phyloP scores from a whole-genome alignment of 2,329 filamentous ascomycete species.

The Sporothrix schenckii region DNA sequence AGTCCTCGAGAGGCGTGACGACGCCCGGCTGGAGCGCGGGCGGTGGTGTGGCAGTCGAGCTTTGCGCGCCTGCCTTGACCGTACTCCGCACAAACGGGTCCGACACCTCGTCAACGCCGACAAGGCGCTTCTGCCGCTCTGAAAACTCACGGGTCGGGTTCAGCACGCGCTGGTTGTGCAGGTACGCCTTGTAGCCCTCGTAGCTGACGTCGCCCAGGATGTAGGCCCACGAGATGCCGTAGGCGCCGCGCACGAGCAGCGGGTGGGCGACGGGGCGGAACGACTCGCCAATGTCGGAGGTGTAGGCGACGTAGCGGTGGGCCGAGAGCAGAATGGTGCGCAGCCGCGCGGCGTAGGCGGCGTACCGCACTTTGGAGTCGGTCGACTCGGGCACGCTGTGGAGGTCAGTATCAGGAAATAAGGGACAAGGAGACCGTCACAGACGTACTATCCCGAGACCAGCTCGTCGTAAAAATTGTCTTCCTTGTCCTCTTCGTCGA shows the following conservation, averaged over 20 bases:
- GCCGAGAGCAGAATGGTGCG: conserved; percentile 86
- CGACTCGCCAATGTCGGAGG: conserved; percentile 92
- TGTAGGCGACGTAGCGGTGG: conserved; percentile 96
- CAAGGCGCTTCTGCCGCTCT: conserved; percentile 52
- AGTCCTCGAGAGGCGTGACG: conserved; percentile 80
- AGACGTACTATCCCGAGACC: conserved; percentile 74
- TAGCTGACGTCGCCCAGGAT: conserved; percentile 86
- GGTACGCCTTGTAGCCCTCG: conserved; percentile 94
- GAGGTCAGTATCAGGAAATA: neutral
- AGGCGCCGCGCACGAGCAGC: conserved; percentile 76
- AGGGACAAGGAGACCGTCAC: conserved; percentile 7
- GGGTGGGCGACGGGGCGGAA: conserved; percentile 93
- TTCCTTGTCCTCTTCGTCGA: conserved; percentile 63
- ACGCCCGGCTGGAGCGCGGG: conserved; percentile 45
- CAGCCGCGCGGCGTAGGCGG: conserved; percentile 83
- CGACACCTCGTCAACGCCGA: conserved; percentile 45
- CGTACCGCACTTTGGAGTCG: conserved; percentile 84
- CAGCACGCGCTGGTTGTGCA: conserved; percentile 75
- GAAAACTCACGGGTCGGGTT: conserved; percentile 67
- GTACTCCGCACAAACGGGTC: conserved; percentile 22
- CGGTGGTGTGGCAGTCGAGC: neutral
- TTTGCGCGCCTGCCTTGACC: neutral
- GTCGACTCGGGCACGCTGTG: conserved; percentile 75
- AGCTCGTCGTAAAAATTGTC: conserved; percentile 77
- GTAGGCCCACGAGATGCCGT: conserved; percentile 91